Evolutionary conservation across 306 rosid species (phyloP), one percentile per base, ranked within the genome.

Genomic region (Pyrus communis): DNA sequence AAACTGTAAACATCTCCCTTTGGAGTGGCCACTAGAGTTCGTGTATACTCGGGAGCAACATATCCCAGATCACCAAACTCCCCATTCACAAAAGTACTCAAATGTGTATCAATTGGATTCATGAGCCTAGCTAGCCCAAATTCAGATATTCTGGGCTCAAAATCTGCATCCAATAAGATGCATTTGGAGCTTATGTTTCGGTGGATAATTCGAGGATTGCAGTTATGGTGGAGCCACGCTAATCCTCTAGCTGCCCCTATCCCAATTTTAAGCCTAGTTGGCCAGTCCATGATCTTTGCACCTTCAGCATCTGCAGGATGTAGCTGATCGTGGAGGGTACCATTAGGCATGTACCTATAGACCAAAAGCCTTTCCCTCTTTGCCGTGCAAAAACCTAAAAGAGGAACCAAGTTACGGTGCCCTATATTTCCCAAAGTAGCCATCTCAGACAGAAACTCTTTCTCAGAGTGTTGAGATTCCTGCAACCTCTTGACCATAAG

Each of bases 111-210:
- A 75, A 95, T 73, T 21, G 96, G 98, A 77, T 90, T 90, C 97
- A 95, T 95, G 80, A 95, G 83, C 85, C 98, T 88, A 54, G 97
- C 98, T 12, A 95, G 98, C 75, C 98, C 98, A 28, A 95, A 95
- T 82, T 88, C 97, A 8, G 97, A 95, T 72, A 95, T 92, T 77
- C 88, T 92, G 19, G 98, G 96, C 86, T 92, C 97, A 52, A 88
- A 95, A 55, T 86, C 90, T 19, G 77, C 88, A 17, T 90, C 97
- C 75, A 95, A 77, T 43, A 95, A 84, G 76, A 95, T 90, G 85
- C 97, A 90, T 76, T 92, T 92, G 25, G 98, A 92, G 86, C 97
- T 95, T 83, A 95, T 87, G 87, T 95, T 95, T 19, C 98, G 89
- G 84, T 95, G 98, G 80, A 95, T 69, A 25, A 95, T 90, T 3